Evolutionary conservation across 2,329 filamentous ascomycete species (phyloP), one percentile per base, ranked within the genome.

Genomic region (Aspergillus costaricaensis): DNA sequence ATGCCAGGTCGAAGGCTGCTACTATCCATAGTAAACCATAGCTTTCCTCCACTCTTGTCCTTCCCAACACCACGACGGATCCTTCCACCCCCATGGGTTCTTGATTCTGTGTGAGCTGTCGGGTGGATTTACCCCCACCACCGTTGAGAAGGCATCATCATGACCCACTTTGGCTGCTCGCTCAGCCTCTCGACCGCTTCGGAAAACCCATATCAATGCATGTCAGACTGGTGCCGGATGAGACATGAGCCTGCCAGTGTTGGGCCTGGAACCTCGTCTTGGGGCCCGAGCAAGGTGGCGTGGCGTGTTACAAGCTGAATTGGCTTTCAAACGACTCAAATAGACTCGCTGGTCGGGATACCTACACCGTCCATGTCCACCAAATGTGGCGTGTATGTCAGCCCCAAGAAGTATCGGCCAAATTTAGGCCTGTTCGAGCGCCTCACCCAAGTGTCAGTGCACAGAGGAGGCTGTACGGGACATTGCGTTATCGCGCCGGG

Each of bases 211-310:
- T 30, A 47, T 47, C n/a, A 14, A 55, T 47, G 53, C 53, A 55
- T 55, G 53, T 55, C 53, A 55, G 53, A 55, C 21, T 30, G 6
- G n/a, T 17, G 36, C 8, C 41, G 17, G 30, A 44, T 41, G 53
- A 55, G 53, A 55, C 53, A 55, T 55, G 53, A 55, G 53, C 2
- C 39, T 41, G 44, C 39, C 39, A 14, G 17, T 10, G 9, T 36
- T 44, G 38, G 53, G 53, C 53, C 53, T 55, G 53, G 53, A 47
- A 47, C 41, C 53, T 43, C 10, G n/a, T 7, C 25, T 55, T 39
- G 53, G 36, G 53, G 53, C 53, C 53, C 53, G 53, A 55, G 53
- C 53, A 44, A 36, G 23, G 53, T 55, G 53, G 53, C 53, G 53
- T 44, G 53, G 53, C 17, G 9, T 17, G 4, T 25, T 44, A 14